Evolutionary conservation across 2,329 filamentous ascomycete species (phyloP).

Genomic region (Hypoxylon sp.): DNA sequence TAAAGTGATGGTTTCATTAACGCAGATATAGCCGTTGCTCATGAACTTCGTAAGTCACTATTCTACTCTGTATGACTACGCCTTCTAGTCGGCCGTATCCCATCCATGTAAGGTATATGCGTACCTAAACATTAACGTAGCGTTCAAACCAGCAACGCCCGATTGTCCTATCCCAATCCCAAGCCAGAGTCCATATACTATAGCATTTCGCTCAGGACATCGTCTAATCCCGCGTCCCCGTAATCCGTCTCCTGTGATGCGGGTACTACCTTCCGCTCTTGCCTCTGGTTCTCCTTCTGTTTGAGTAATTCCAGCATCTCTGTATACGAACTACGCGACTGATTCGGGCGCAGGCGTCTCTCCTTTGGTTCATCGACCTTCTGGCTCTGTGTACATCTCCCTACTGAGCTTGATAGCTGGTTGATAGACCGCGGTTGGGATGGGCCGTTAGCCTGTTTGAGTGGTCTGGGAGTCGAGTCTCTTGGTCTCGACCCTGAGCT

Average conservation of each 20-base stretch:
- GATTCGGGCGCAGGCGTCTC: constrained; percentile 21
- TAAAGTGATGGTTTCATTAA: background rate
- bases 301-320: constrained; percentile 43
- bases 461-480: constrained; percentile 7
- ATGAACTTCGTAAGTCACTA: constrained; percentile 14
- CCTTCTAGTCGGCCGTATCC: constrained; percentile 14
- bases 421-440: constrained; percentile 34
- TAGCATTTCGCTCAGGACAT: constrained; percentile 39
- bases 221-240: constrained; percentile 47
- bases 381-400: constrained; percentile 12
- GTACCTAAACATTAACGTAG: background rate
- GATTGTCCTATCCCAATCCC: background rate
- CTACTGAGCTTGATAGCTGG: constrained; percentile 25
- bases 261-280: constrained; percentile 18
- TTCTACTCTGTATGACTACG: constrained; percentile 19
- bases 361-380: constrained; percentile 16
- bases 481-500: background rate
- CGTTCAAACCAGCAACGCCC: constrained; percentile 2
- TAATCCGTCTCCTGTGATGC: constrained; percentile 54
- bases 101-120: constrained; percentile 1
- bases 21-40: background rate
- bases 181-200: constrained; percentile 1
- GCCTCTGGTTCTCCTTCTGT: constrained; percentile 24
- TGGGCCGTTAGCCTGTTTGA: constrained; percentile 22
- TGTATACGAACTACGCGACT: constrained; percentile 43